Evolutionary conservation across 1,284 basidiomycete species (phyloP).

Genomic region (Phellopilus nigrolimitatus): DNA sequence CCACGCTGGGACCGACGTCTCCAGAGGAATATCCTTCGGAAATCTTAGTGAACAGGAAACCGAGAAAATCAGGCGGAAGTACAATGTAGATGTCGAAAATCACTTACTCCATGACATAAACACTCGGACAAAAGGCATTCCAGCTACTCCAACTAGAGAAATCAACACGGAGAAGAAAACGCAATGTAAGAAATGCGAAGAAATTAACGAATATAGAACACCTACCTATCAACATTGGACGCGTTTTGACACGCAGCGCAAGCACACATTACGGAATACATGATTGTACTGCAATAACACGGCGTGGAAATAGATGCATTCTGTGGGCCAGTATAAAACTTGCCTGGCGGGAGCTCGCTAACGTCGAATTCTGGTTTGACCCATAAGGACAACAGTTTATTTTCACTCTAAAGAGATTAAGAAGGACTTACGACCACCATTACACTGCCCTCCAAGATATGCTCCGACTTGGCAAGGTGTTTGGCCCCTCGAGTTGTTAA

Average conservation of each 20-base stretch:
- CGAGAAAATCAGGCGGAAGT: background rate
- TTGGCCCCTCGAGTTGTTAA: constrained; percentile 30
- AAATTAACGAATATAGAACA: background rate
- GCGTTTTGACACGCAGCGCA: constrained; percentile 22
- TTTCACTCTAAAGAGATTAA: background rate
- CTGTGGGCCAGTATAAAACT: constrained; percentile 21
- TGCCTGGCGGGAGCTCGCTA: constrained; percentile 4
- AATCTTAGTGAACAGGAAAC: constrained; percentile 8
- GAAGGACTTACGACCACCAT: constrained; percentile 18
- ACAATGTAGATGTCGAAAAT: background rate
- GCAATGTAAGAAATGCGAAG: background rate
- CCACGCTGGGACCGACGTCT: constrained; percentile 21
- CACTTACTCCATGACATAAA: constrained; percentile 7
- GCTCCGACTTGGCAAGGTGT: constrained; percentile 29
- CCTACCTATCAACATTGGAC: constrained; percentile 15
- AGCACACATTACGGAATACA: constrained; percentile 21
- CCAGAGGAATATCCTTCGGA: constrained; percentile 19
- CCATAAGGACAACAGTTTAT: background rate
- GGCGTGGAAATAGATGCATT: constrained; percentile 3
- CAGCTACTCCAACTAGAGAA: constrained; percentile 14
- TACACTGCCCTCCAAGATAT: constrained; percentile 20
- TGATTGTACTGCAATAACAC: constrained; percentile 22
- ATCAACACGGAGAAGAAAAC: background rate
- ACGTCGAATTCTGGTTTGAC: constrained; percentile 19
- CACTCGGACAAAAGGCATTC: constrained; percentile 6